A percentile compares a stretch with the other conserved stretches of the same genome.
phyloP scores from a whole-genome alignment of 257 asterid genomes.

The Solanum rostratum region DNA sequence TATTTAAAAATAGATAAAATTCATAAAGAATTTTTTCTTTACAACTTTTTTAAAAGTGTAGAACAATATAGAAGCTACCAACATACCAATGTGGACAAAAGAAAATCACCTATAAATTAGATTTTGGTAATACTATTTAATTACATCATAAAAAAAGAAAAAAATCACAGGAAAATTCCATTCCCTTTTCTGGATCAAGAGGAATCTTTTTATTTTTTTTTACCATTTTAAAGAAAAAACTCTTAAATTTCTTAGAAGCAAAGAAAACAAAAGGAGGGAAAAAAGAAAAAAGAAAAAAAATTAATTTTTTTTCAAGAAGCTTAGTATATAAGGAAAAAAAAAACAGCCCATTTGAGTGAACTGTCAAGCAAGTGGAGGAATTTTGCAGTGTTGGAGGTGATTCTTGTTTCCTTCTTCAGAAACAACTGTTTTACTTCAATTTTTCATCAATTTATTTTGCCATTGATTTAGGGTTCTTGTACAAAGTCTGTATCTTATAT shows the following conservation, averaged over 20 bases:
- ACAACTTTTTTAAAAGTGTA: neutral
- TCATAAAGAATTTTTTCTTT: neutral
- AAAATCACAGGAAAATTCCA: neutral
- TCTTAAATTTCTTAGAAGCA: neutral
- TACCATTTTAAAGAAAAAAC: neutral
- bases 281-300: neutral
- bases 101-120: neutral
- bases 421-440: constrained; percentile 23
- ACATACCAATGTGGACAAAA: neutral
- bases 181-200: neutral
- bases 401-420: constrained; percentile 17
- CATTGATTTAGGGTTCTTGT: constrained; percentile 13
- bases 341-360: neutral
- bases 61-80: neutral
- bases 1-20: neutral
- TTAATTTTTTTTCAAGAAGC: neutral
- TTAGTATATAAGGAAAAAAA: neutral
- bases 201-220: neutral
- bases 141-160: neutral
- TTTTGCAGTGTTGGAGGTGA: neutral
- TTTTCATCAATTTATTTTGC: constrained; percentile 18
- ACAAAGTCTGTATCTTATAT: neutral
- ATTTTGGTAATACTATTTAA: neutral
- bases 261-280: neutral
- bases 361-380: neutral